phyloP scores from a whole-genome alignment of 2,329 filamentous ascomycete genomes.

The Calcarisporium arbuscula region DNA sequence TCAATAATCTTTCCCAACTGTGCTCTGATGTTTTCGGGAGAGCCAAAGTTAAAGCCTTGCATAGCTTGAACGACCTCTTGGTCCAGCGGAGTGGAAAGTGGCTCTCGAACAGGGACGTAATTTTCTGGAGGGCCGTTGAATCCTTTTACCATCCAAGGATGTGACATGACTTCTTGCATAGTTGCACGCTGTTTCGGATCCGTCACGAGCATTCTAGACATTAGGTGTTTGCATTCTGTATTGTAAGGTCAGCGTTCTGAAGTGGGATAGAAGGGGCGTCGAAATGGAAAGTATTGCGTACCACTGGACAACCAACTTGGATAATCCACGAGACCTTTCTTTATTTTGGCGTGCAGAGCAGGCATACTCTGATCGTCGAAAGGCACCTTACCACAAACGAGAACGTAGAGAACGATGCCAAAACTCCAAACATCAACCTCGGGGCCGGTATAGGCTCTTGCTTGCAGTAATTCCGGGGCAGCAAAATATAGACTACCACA shows the following conservation, averaged over 20 bases:
- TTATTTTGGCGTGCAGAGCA: slow-evolving; percentile 96
- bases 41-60: slow-evolving; percentile 96
- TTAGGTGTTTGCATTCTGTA: slow-evolving; percentile 93
- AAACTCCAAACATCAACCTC: slow-evolving; percentile 99
- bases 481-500: slow-evolving; percentile 98
- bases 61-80: slow-evolving; percentile 80
- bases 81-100: slow-evolving; percentile 79
- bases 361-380: slow-evolving; percentile 99
- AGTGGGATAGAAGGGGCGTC: neutral
- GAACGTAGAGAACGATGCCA: slow-evolving; percentile 92
- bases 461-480: slow-evolving; percentile 88
- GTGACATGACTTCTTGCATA: slow-evolving; percentile 85
- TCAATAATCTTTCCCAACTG: slow-evolving; percentile 83
- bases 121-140: slow-evolving; percentile 85
- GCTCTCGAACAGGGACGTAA: slow-evolving; percentile 75
- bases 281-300: too few relatives aligned
- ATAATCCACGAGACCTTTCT: slow-evolving; percentile 93
- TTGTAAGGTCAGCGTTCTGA: slow-evolving; percentile 26
- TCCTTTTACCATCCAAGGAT: slow-evolving; percentile 94
- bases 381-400: slow-evolving; percentile 95
- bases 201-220: slow-evolving; percentile 92
- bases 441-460: slow-evolving; percentile 87
- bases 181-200: slow-evolving; percentile 82
- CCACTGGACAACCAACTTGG: slow-evolving; percentile 86
- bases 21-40: slow-evolving; percentile 71